Evolutionary conservation across 345 rosid genomes (phyloP).

Genomic region (Dipteronia dyeriana): DNA sequence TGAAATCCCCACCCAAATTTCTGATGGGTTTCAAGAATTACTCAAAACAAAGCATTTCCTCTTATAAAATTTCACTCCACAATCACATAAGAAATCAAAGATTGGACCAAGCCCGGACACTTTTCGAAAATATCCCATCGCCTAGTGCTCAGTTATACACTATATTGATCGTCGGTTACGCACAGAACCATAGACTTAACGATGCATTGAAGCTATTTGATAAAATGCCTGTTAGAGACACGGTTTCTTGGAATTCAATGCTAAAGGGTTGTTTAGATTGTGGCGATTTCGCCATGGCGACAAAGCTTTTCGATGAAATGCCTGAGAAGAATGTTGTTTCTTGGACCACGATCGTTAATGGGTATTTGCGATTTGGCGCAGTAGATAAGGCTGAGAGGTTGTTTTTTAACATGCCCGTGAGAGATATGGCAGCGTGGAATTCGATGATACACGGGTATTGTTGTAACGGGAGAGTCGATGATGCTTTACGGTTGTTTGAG

Average conservation of each 20-base stretch:
- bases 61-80: conserved; percentile 35
- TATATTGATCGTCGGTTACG: conserved; percentile 51
- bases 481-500: conserved; percentile 56
- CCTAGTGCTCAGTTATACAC: conserved; percentile 54
- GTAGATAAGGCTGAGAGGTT: conserved; percentile 55
- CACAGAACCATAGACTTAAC: conserved; percentile 32
- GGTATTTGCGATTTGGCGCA: conserved; percentile 53
- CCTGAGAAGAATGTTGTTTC: conserved; percentile 64
- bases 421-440: conserved; percentile 75
- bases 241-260: conserved; percentile 69
- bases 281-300: conserved; percentile 46
- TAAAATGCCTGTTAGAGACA: conserved; percentile 52
- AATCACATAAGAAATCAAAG: conserved; percentile 42
- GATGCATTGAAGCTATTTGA: conserved; percentile 59
- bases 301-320: conserved; percentile 66
- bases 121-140: conserved; percentile 40
- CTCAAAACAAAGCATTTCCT: conserved; percentile 10
- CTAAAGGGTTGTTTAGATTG: conserved; percentile 65
- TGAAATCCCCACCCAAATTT: conserved; percentile 10
- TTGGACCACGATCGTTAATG: conserved; percentile 73
- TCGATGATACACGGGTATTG: conserved; percentile 72
- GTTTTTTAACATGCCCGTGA: conserved; percentile 57
- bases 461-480: conserved; percentile 48
- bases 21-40: conserved; percentile 20
- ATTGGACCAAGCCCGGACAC: conserved; percentile 42